Evolutionary conservation across 2,329 filamentous ascomycete genomes (phyloP), one percentile per base, ranked within the genome.

Genomic region (Acephala macrosclerotiorum): DNA sequence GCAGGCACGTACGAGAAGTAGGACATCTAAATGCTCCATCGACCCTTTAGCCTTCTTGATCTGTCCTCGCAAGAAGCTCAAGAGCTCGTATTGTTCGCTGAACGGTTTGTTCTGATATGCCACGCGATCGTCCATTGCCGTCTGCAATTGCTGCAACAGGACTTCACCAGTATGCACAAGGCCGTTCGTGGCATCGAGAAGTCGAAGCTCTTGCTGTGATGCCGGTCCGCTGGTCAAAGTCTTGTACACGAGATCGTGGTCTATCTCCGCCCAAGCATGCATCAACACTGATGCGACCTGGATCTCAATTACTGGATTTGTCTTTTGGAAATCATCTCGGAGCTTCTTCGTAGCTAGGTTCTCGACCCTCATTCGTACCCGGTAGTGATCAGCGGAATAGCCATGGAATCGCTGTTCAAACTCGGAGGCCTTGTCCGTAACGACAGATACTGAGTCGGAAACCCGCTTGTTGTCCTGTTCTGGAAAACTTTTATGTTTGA

Each of bases 241-340:
- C 26, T 68, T 66, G 53, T 66, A 68, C 1, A 64, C 63, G 11
- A 68, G 18, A 40, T 68, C 66, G 42, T 68, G 66, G 33, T 66
- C 53, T 5, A 66, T 57, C 18, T 66, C 63, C 7, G 66, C 60
- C 66, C 66, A 68, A 7, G 63, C 66, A 56, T 68, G 56, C 66
- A 68, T 68, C 38, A 64, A 36, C 4, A 64, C 61, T 9, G 61
- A 64, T 36, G 51, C 61, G 18, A 64, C 58, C 38, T 67, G 65
- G 20, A 64, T 64, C 40, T 67, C 65, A 42, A 68, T 62, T 4
- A 65, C 53, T 14, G 63, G 60, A 25, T 65, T 63, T 11, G 60
- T 25, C 9, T 55, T 49, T 38, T 63, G 29, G 9, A 65, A 62
- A 22, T 64, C 53, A 3, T 61, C 61, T 22, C 61, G 61, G 26